Evolutionary conservation across 495 filamentous ascomycete species (phyloP).

Genomic region (Amphirosellinia nigrospora): DNA sequence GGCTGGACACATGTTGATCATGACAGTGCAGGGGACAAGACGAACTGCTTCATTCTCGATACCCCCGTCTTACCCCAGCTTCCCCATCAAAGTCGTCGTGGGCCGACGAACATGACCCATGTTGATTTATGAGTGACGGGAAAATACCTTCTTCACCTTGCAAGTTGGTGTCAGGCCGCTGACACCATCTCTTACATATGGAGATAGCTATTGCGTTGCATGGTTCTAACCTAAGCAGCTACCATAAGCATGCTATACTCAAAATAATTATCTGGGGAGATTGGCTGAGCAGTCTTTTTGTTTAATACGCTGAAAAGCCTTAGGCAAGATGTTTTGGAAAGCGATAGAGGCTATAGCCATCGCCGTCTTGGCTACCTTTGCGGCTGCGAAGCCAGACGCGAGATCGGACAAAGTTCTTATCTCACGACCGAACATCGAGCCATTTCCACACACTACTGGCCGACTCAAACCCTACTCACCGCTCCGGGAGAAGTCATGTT

Average conservation of each 20-base stretch:
- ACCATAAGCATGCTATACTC: background rate
- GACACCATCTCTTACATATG: background rate
- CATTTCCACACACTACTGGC: slow-evolving; percentile 19
- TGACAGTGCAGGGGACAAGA: background rate
- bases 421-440: slow-evolving; percentile 15
- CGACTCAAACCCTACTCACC: background rate
- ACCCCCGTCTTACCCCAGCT: slow-evolving; percentile 14
- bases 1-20: background rate
- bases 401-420: background rate
- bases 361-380: slow-evolving; percentile 8
- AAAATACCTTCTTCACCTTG: slow-evolving; percentile 18
- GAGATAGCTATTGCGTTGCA: background rate
- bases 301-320: background rate
- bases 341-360: slow-evolving; percentile 2
- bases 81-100: slow-evolving; percentile 1
- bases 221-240: background rate
- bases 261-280: background rate
- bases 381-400: background rate
- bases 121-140: slow-evolving; percentile 14
- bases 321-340: slow-evolving; percentile 5
- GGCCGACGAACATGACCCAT: slow-evolving; percentile 1
- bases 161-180: slow-evolving; percentile 1
- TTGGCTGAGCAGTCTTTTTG: background rate
- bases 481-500: slow-evolving; percentile 11
- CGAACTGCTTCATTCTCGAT: background rate